These are phyloP conservation scores for Flagelloscypha sp. DNA, from an alignment of 768 basidiomycete species.

Conservation along the genomic window DNA sequence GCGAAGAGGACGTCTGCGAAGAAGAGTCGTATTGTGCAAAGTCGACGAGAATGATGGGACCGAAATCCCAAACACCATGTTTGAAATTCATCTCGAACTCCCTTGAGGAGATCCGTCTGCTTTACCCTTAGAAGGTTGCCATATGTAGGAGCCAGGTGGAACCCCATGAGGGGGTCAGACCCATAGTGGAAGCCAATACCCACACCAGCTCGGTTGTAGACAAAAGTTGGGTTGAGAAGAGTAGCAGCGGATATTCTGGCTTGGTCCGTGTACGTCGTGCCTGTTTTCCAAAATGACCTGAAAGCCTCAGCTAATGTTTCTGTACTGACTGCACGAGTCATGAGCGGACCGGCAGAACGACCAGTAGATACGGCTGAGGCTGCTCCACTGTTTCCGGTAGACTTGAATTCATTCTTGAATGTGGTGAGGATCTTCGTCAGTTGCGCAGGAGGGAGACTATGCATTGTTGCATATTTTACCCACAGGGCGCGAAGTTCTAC, in stretches of 20 bases:
- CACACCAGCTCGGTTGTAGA: slow-evolving; percentile 23
- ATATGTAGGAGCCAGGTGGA: slow-evolving; percentile 23
- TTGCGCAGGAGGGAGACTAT: too few species aligned
- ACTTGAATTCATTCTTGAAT: too few species aligned
- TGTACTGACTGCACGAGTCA: not conserved
- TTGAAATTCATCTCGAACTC: slow-evolving; percentile 16
- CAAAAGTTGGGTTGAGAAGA: slow-evolving; percentile 27
- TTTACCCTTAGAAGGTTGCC: too few species aligned
- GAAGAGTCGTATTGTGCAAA: slow-evolving; percentile 18
- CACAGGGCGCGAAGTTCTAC: too few species aligned
- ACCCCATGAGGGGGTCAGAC: slow-evolving; percentile 21
- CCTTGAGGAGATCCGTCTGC: slow-evolving; percentile 17
- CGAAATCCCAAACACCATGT: slow-evolving; percentile 24
- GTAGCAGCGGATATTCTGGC: slow-evolving; percentile 14
- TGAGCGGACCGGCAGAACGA: slow-evolving; percentile 13
- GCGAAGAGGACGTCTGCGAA: slow-evolving; percentile 21
- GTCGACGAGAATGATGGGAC: slow-evolving; percentile 6
- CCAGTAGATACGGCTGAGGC: too few species aligned
- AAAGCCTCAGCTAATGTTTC: slow-evolving; percentile 16
- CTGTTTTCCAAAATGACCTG: slow-evolving; percentile 24
- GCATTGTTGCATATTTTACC: too few species aligned
- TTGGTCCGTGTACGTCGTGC: slow-evolving; percentile 17
- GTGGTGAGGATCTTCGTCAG: too few species aligned
- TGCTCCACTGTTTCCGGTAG: too few species aligned
- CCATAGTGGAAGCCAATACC: slow-evolving; percentile 25